phyloP scores from a whole-genome alignment of 176 grass and related monocot species.

The Tillandsia fasciculata region DNA sequence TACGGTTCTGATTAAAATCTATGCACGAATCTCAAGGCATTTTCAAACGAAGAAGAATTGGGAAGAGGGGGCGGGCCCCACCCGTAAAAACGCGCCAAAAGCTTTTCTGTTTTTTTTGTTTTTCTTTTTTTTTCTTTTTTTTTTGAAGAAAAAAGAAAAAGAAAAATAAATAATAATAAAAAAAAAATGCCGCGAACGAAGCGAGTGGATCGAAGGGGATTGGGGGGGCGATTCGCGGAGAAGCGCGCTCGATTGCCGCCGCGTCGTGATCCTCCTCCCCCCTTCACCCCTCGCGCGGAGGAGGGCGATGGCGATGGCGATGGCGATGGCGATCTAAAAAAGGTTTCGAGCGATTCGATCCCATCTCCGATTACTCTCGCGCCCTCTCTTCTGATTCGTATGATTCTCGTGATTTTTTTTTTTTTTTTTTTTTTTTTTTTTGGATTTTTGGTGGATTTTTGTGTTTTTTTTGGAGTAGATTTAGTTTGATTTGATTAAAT shows the following conservation, averaged over 20 bases:
- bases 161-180: background rate
- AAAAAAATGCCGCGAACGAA: conserved; percentile 3
- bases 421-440: too few relatives aligned
- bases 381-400: too few relatives aligned
- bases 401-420: too few relatives aligned
- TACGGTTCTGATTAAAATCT: background rate
- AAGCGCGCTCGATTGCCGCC: background rate
- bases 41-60: background rate
- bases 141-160: background rate
- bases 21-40: background rate
- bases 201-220: background rate
- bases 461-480: too few relatives aligned
- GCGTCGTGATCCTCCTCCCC: background rate
- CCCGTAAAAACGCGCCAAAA: background rate
- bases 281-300: background rate
- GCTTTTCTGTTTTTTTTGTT: background rate
- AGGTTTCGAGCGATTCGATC: background rate
- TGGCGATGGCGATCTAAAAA: background rate
- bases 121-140: background rate
- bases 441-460: too few relatives aligned
- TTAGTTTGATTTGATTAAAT: too few relatives aligned
- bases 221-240: background rate
- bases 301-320: background rate
- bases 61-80: background rate
- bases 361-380: too few relatives aligned